A percentile compares a stretch with the other conserved stretches of the same genome.
These are phyloP conservation scores for Rehmannia glutinosa DNA, from an alignment of 257 asterid species.

Conservation along the genomic window DNA sequence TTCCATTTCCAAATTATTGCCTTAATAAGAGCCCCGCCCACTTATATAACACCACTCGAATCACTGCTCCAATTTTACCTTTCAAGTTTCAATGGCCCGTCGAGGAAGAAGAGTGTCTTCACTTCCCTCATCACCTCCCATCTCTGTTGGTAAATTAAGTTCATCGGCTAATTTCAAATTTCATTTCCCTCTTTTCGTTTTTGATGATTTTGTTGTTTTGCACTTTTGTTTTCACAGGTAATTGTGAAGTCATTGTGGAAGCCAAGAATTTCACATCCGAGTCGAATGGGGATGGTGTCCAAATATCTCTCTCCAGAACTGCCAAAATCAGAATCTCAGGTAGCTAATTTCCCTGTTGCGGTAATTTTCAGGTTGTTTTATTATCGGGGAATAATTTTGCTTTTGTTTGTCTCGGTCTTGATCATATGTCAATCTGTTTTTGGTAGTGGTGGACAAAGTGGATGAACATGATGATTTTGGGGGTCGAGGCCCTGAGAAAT, in stretches of 20 bases:
- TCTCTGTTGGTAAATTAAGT: conserved; percentile 48
- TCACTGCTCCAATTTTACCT: neutral
- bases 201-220: neutral
- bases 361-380: neutral
- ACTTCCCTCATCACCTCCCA: conserved; percentile 39
- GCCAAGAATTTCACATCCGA: conserved; percentile 51
- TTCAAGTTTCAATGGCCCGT: conserved; percentile 44
- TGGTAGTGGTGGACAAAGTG: conserved; percentile 46
- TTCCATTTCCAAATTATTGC: neutral
- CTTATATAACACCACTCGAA: neutral
- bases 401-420: neutral
- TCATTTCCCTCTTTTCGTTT: neutral
- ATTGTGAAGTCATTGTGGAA: conserved; percentile 60
- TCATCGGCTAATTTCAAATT: neutral
- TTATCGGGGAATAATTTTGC: neutral
- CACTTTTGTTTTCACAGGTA: conserved; percentile 38
- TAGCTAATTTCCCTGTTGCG: neutral
- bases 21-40: neutral
- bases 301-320: conserved; percentile 46
- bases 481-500: conserved; percentile 17
- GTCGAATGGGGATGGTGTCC: conserved; percentile 32
- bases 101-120: conserved; percentile 31
- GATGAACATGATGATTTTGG: conserved; percentile 12
- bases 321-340: conserved; percentile 52
- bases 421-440: neutral